Evolutionary conservation across 2,329 filamentous ascomycete genomes (phyloP), one percentile per base, ranked within the genome.

Genomic region (Ophiognomonia clavigignenti-juglandacearum): DNA sequence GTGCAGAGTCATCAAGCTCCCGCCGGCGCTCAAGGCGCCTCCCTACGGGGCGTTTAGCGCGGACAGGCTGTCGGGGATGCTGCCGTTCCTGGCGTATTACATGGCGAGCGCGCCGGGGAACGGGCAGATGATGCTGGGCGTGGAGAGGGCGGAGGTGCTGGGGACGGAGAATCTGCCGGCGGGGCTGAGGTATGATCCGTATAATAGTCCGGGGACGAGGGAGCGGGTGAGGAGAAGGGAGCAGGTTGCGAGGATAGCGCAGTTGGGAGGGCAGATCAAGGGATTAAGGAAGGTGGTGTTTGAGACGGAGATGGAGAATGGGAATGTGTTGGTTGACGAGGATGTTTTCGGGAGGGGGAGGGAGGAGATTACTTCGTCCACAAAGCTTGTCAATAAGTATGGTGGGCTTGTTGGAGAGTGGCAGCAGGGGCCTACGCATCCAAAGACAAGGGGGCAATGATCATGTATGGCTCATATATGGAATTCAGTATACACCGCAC

Each of bases 41-140:
- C 7, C 16, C 8, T 24, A 24, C 19, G 43, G 32, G 2, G 24
- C 24, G 7, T 13, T 39, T 19, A 51, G 45, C 32, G 43, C 51
- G 2, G 52, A 61, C 14, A 64, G 70, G 1, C 61, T 74, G 4
- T 68, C 64, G 23, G 70, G 70, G 6, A 54, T 72, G 39, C 32
- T 73, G 20, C 70, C 71, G 9, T 71, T 73, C 51, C 59, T 67
- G 18, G 59, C 60, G 6, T 68, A 63, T 52, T 74, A 74, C 53
- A 43, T 68, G 18, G 63, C 66, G 18, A 62, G 61, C n/a, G 65
- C 66, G 6, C 71, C 72, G 1, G 63, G 61, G 1, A 58, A 55
- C 36, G 56, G 54, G 31, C 51, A 54, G 16, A 31, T 73, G 9
- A 71, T 65, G 61, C 43, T 74, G 31, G 71, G 71, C 14, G 66